A percentile compares a stretch with the other conserved stretches of the same genome.
These are phyloP conservation scores for Calonectria naviculata DNA, from an alignment of 2,329 filamentous ascomycete species.

Conservation along the genomic window DNA sequence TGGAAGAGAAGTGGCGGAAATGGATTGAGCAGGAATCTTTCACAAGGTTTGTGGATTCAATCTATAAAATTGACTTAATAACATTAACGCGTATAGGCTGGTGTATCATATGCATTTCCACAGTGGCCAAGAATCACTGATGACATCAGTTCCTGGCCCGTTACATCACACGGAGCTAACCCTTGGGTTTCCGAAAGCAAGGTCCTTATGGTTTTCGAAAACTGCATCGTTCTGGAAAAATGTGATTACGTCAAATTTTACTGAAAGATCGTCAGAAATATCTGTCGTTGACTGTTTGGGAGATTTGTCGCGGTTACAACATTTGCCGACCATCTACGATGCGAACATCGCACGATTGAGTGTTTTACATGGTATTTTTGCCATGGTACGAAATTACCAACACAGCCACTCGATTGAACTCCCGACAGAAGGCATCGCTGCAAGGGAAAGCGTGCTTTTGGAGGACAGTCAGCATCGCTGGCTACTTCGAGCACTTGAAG, in stretches of 20 bases:
- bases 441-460: not conserved
- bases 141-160: not conserved
- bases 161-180: not conserved
- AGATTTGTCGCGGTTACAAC: not conserved
- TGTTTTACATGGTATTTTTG: not conserved
- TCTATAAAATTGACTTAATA: too few relatives aligned
- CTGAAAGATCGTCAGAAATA: not conserved
- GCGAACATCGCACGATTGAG: not conserved
- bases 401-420: not conserved
- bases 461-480: not conserved
- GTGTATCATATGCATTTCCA: not conserved
- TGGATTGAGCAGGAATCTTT: not conserved
- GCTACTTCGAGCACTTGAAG: not conserved
- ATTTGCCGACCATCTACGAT: not conserved
- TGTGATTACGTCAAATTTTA: not conserved
- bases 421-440: not conserved
- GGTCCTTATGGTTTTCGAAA: not conserved
- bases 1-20: not conserved
- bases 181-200: not conserved
- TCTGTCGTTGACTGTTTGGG: not conserved
- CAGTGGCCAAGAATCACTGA: not conserved
- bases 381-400: not conserved
- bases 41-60: too few relatives aligned
- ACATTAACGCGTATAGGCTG: not conserved
- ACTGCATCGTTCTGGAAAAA: not conserved